phyloP scores from a whole-genome alignment of 805 yeast genomes.

The Ogataea salicorniae region DNA sequence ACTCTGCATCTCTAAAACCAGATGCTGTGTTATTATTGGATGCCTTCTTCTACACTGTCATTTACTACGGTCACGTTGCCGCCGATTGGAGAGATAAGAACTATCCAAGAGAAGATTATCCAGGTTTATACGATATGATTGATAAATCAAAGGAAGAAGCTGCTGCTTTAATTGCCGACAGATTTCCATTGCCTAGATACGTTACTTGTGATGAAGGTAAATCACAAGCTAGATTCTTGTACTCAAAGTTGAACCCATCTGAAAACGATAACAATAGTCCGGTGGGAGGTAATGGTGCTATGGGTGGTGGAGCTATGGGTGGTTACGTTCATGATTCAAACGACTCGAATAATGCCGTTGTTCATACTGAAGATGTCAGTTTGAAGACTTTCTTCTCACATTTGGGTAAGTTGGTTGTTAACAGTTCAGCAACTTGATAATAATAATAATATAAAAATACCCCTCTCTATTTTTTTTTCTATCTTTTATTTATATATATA shows the following conservation, averaged over 20 bases:
- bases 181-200: slow-evolving; percentile 97
- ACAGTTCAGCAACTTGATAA: slow-evolving; percentile 21
- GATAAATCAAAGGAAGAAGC: slow-evolving; percentile 92
- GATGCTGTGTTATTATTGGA: slow-evolving; percentile 84
- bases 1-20: slow-evolving; percentile 86
- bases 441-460: neutral
- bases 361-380: slow-evolving; percentile 93
- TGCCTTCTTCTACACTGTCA: slow-evolving; percentile 93
- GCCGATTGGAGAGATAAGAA: slow-evolving; percentile 97
- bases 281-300: slow-evolving; percentile 41
- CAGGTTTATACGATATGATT: slow-evolving; percentile 77
- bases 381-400: slow-evolving; percentile 94
- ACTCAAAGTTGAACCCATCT: slow-evolving; percentile 92
- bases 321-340: slow-evolving; percentile 38
- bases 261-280: slow-evolving; percentile 48
- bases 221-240: slow-evolving; percentile 94
- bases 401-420: slow-evolving; percentile 84
- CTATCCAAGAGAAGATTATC: slow-evolving; percentile 89
- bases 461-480: neutral
- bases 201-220: slow-evolving; percentile 98
- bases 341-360: slow-evolving; percentile 58
- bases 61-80: slow-evolving; percentile 90
- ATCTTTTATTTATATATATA: neutral
- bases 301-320: slow-evolving; percentile 24
- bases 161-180: slow-evolving; percentile 80